Evolutionary conservation across 495 filamentous ascomycete species (phyloP).

Genomic region (Neurospora intermedia): DNA sequence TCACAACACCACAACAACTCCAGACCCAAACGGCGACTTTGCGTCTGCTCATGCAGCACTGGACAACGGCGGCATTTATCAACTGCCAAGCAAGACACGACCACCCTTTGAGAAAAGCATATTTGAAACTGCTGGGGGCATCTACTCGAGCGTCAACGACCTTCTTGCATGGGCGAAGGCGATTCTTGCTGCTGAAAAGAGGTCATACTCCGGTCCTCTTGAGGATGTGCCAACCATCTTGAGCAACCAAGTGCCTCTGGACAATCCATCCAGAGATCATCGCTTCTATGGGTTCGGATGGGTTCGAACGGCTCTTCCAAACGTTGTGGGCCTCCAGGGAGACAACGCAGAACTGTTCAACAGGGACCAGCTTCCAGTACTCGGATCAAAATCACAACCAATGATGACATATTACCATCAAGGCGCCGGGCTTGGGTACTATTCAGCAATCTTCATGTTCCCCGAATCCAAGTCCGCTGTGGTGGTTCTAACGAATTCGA

Average conservation of each 20-base stretch:
- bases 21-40: background rate
- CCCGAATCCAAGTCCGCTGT: slow-evolving; percentile 18
- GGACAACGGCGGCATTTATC: background rate
- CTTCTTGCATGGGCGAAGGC: slow-evolving; percentile 1
- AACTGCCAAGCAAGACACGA: background rate
- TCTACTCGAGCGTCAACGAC: slow-evolving; percentile 8
- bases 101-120: slow-evolving; percentile 10
- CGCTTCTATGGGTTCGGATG: slow-evolving; percentile 10
- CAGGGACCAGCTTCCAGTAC: slow-evolving; percentile 3
- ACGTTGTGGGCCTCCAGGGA: slow-evolving; percentile 6
- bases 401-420: slow-evolving; percentile 18
- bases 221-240: slow-evolving; percentile 1
- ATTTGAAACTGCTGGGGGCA: slow-evolving; percentile 8
- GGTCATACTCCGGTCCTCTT: background rate
- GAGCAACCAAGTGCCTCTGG: slow-evolving; percentile 4
- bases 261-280: background rate
- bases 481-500: slow-evolving; percentile 18
- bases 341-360: slow-evolving; percentile 8
- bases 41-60: slow-evolving; percentile 3
- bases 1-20: background rate
- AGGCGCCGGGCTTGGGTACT: slow-evolving; percentile 12
- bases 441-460: slow-evolving; percentile 12
- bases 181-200: background rate
- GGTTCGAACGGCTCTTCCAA: slow-evolving; percentile 7
- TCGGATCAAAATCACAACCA: slow-evolving; percentile 6